Conservation (phyloP, 768 basidiomycete genomes). For the Suillus spraguei region DNA sequence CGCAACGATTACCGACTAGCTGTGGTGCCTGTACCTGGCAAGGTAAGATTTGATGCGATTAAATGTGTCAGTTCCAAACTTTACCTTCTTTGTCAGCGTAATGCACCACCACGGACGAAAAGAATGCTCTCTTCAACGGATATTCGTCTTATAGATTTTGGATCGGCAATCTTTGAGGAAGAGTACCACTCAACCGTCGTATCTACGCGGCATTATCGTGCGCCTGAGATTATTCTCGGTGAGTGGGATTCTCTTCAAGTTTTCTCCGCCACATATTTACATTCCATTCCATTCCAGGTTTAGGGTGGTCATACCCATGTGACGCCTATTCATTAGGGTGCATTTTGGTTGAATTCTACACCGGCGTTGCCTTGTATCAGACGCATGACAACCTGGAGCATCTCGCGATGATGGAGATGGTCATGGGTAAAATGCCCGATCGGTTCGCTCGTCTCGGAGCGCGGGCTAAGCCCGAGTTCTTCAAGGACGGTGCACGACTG, state of each 20-base stretch:
- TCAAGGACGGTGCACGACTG: conserved; percentile 82
- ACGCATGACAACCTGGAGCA: conserved; percentile 99
- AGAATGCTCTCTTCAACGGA: conserved; percentile 84
- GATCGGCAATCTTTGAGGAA: conserved; percentile 95
- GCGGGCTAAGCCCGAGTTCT: conserved; percentile 88
- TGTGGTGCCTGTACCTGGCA: conserved; percentile 62
- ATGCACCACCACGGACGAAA: conserved; percentile 67
- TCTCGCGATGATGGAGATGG: conserved; percentile 99
- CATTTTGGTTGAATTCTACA: conserved; percentile 98
- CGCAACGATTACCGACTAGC: conserved; percentile 73
- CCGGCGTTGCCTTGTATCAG: conserved; percentile 97
- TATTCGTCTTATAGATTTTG: conserved; percentile 97
- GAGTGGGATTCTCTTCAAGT: conserved; percentile 27
- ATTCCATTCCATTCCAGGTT: conserved; percentile 52
- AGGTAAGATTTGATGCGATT: conserved; percentile 44
- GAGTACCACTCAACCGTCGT: conserved; percentile 99
- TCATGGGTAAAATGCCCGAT: conserved; percentile 97
- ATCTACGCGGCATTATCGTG: conserved; percentile 96
- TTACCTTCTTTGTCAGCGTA: conserved; percentile 48
- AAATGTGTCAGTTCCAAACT: conserved; percentile 13
- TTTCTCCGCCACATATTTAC: conserved; percentile 14
- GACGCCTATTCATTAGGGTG: conserved; percentile 99
- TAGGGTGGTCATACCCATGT: conserved; percentile 98
- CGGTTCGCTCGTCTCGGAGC: conserved; percentile 77
- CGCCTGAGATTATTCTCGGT: conserved; percentile 99